Evolutionary conservation across 148 eudicot species (phyloP), one percentile per base, ranked within the genome.

Genomic region (Vaccinium vitisidaea): DNA sequence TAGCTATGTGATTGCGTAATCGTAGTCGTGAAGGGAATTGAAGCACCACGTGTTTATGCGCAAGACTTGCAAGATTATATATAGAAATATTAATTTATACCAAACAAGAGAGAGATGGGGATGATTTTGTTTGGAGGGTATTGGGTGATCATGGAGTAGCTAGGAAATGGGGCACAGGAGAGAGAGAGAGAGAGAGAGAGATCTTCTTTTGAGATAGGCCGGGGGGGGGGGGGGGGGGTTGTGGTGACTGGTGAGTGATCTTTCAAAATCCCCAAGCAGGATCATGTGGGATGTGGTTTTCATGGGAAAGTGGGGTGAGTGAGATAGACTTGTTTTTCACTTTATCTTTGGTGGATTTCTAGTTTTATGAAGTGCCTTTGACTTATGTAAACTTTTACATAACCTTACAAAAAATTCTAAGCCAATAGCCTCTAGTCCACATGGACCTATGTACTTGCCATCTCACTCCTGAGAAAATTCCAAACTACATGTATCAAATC

Each of bases 261-360:
- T 84, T 86, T 84, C 84, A 88, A 87, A 82, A 87, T 84, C 80
- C 85, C 86, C 85, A 86, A 90, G 88, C 89, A 90, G 88, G 80
- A 89, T 93, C 91, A 89, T 88, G 91, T 92, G 93, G 87, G 87
- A 32, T 86, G 91, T 84, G 82, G 82, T 70, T 90, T 84, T 86
- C 88, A 58, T 79, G 48, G 83, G 83, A 79, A 73, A 59, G 84
- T 89, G 84, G 83, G 82, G 85, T 83, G 54, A 48, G 88, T 83
- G 48, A 55, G 84, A 71, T 49, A 48, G 69, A 10, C 39, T 6
- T 39, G 19, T 67, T 76, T 54, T 81, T 76, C 75, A 65, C 83
- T 84, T 82, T 87, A 84, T 79, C 79, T 67, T 23, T 16, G 81
- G 74, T 84, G 77, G 75, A 59, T 74, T 81, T 61, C 11, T 56